A percentile compares a stretch with the other conserved stretches of the same genome.
These are phyloP conservation scores for Colletotrichum gloeosporioides DNA, from an alignment of 2,329 filamentous ascomycete species.

Conservation along the genomic window DNA sequence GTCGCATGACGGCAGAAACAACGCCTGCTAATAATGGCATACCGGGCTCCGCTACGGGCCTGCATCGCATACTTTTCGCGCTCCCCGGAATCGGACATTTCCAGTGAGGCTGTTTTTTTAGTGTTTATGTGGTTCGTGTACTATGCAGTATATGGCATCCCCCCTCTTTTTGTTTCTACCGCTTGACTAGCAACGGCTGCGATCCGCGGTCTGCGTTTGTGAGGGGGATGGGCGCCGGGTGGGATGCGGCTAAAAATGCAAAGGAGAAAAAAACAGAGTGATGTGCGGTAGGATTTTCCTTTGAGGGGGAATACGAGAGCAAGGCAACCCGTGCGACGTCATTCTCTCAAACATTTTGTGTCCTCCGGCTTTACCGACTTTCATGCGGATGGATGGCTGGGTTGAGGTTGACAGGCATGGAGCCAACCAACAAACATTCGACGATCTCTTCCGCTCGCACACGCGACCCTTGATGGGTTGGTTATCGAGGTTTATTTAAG, in stretches of 20 bases:
- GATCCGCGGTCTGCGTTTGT: conserved; percentile 1
- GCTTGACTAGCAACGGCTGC: conserved; percentile 1
- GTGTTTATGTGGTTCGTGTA: neutral
- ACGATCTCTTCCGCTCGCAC: neutral
- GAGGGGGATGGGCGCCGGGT: neutral
- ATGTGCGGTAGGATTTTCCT: neutral
- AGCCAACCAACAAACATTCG: neutral
- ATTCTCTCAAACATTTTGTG: neutral
- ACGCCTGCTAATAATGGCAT: conserved; percentile 13
- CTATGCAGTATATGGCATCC: neutral
- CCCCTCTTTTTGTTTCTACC: conserved; percentile 9
- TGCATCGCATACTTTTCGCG: neutral
- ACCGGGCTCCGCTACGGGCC: neutral
- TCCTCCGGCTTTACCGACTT: conserved; percentile 12
- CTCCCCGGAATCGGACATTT: conserved; percentile 9
- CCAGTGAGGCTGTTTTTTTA: neutral
- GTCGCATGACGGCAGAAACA: neutral
- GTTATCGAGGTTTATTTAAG: neutral
- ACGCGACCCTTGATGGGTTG: neutral
- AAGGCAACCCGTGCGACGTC: conserved; percentile 16
- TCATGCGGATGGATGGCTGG: neutral
- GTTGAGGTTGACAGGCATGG: neutral
- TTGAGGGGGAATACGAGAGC: conserved; percentile 11
- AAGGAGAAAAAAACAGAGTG: neutral
- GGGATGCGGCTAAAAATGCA: neutral